Base-by-base conservation (phyloP, 495 filamentous ascomycete species). In the Penicillium waksmanii region DNA sequence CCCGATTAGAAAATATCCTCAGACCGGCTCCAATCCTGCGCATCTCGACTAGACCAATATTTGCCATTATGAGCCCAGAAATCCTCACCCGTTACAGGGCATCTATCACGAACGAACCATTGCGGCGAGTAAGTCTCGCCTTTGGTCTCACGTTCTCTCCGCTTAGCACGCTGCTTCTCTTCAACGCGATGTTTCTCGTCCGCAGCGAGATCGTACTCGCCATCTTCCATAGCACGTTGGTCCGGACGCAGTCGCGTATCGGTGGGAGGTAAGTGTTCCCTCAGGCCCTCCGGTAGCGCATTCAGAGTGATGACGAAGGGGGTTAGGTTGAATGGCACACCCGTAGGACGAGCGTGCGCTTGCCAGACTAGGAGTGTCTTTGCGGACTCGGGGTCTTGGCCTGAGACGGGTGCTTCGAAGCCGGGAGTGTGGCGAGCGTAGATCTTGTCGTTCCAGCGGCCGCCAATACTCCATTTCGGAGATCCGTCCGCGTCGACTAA, bases 181-280 rank as follows among this genome's bases (percentile, higher is more conserved):
- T 98, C 95, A 0, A 98, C 84, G 10, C 96, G 83, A 66, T 96
- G 94, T 82, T 98, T 98, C 81, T 98, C 95, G 19, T 80, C 82
- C 1, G 95, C 96, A 10, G 95, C 95, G 48, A 96, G 76, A 65
- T 96, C 92, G 66, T 98, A 98, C 71, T 92, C 86, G 9, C 96
- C 95, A 54, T 97, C 93, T 71, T 98, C 95, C 95, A 98, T 98
- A 1, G 95, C 95, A n/a, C 96, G 83, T 76, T 98, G 95, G 70
- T 98, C 95, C 0, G 95, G 96, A 17, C 95, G 82, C 38, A 96
- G 78, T 13, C 95, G 82, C 8, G 94, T 95, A 70, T 98, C 95
- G 0, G 95, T 98, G 5, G 96, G 96, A 36, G 94, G 89, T 9
- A 98, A 76, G 73, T 87, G 83, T 5, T 86, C 81, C 36, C 75